Evolutionary conservation across 169 alveolate genomes (phyloP).

Genomic region (Plasmodium sp.): DNA sequence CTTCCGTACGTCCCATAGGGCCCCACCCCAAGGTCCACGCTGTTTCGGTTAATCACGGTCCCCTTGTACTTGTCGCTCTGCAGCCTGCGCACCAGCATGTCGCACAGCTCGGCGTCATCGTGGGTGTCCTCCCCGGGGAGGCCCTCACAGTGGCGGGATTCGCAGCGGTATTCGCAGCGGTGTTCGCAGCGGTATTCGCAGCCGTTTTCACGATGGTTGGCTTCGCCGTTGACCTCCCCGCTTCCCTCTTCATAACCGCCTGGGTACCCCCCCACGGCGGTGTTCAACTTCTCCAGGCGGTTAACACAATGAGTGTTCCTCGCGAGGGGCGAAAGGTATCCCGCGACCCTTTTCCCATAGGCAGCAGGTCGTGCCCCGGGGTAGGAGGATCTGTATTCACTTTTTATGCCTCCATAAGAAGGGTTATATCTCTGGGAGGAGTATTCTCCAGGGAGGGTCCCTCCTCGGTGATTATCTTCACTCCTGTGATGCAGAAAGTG

Average conservation of each 20-base stretch:
- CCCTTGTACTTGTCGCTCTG: conserved; percentile 18
- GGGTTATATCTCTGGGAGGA: background rate
- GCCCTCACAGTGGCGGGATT: no score
- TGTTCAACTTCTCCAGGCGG: background rate
- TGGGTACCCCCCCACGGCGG: background rate
- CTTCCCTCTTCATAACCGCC: background rate
- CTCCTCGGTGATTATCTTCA: background rate
- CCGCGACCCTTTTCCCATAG: background rate
- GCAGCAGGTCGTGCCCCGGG: background rate
- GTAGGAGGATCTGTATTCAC: background rate
- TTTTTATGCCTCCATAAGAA: background rate
- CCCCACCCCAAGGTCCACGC: background rate
- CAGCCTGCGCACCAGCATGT: conserved; percentile 3
- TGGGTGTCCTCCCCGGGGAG: background rate
- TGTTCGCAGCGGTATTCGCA: background rate
- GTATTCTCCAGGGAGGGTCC: background rate
- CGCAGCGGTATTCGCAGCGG: no score
- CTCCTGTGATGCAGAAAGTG: background rate
- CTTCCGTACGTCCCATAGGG: background rate
- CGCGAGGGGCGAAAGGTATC: background rate
- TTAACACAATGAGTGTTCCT: background rate
- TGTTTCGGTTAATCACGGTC: background rate
- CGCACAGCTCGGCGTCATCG: background rate
- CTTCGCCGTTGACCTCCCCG: background rate
- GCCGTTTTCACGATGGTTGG: background rate